These are phyloP conservation scores for Gryganskiella cystojenkinii DNA, from an alignment of 192 early-diverging fungal species.

Conservation along the genomic window DNA sequence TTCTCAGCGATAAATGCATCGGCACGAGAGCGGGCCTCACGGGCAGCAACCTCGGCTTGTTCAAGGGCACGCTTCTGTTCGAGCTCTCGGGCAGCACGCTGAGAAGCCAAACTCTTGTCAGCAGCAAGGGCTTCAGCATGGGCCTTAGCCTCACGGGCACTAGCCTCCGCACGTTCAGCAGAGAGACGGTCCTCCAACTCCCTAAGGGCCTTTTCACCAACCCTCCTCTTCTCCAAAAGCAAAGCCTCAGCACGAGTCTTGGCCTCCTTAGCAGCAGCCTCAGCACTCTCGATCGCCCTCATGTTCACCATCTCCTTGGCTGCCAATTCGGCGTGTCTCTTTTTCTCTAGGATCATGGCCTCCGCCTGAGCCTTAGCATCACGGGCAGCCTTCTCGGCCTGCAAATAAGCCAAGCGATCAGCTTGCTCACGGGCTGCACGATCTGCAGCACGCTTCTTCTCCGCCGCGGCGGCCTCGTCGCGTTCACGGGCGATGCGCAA, in stretches of 20 bases:
- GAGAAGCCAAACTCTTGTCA: neutral
- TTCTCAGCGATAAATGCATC: constrained; percentile 10
- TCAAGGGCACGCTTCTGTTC: constrained; percentile 1
- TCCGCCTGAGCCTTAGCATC: constrained; percentile 9
- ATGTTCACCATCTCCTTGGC: too few species aligned
- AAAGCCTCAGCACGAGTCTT: too few species aligned
- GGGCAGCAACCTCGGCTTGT: neutral
- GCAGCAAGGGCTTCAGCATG: constrained; percentile 3
- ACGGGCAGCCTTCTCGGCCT: constrained; percentile 5
- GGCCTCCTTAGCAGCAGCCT: neutral
- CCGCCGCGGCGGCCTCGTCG: constrained; percentile 11
- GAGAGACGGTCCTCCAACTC: neutral
- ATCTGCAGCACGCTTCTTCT: constrained; percentile 11
- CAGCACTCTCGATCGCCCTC: constrained; percentile 1
- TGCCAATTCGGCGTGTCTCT: neutral
- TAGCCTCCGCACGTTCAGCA: constrained; percentile 2
- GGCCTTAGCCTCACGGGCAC: constrained; percentile 3
- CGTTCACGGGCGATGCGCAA: constrained; percentile 16
- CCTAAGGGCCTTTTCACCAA: neutral
- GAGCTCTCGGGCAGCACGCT: constrained; percentile 4
- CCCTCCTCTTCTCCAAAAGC: neutral
- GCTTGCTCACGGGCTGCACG: constrained; percentile 1
- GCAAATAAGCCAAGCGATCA: neutral
- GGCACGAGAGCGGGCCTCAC: constrained; percentile 14
- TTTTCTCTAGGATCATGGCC: constrained; percentile 1